phyloP scores from a whole-genome alignment of 2,329 filamentous ascomycete species.

The Colletotrichum trifolii region DNA sequence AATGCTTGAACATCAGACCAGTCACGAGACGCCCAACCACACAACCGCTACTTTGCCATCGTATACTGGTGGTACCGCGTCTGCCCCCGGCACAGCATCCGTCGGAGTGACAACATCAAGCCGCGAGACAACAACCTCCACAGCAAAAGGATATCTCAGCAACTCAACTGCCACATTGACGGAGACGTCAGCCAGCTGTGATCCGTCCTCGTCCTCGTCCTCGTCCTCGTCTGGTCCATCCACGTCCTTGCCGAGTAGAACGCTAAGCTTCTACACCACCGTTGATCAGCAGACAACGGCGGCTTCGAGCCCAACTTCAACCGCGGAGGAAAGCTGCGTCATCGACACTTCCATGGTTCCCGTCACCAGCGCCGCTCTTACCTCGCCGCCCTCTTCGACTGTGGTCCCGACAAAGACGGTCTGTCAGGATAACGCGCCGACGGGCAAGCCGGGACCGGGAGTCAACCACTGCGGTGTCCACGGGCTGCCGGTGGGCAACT shows the following conservation, averaged over 20 bases:
- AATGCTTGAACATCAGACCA: no score
- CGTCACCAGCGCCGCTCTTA: constrained; percentile 42
- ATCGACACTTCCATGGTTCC: constrained; percentile 49
- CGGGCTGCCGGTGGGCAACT: constrained; percentile 48
- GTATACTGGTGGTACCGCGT: no score
- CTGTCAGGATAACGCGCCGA: constrained; percentile 42
- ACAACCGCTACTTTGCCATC: no score
- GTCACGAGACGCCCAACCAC: no score
- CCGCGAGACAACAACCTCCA: no score
- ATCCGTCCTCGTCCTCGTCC: no score
- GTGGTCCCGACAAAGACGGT: constrained; percentile 46
- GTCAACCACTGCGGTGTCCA: constrained; percentile 52
- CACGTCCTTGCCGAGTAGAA: not conserved
- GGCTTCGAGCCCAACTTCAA: not conserved
- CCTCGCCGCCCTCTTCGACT: constrained; percentile 41
- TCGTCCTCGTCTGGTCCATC: no score
- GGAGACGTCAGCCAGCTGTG: no score
- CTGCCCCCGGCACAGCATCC: no score
- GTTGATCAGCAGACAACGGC: constrained; percentile 32
- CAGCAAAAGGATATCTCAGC: no score
- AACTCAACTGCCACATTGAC: no score
- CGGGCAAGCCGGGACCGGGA: constrained; percentile 44
- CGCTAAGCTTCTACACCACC: constrained; percentile 8
- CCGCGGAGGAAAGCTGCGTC: constrained; percentile 37
- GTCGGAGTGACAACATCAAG: no score